Evolutionary conservation across 306 rosid genomes (phyloP), one percentile per base, ranked within the genome.

Genomic region (Glycine tomentella): DNA sequence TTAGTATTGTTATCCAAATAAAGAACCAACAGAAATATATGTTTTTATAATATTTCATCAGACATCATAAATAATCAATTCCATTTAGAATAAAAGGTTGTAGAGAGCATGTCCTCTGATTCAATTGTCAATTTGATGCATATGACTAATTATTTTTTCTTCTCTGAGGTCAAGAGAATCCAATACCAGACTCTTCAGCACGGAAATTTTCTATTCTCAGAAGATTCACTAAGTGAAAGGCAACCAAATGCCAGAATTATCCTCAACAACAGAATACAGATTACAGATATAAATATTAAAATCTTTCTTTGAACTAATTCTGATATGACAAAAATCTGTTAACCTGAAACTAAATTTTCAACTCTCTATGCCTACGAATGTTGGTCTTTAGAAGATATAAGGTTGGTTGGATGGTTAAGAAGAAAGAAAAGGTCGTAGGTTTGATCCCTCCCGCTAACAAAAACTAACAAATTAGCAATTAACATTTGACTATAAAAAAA

Each of bases 1-100:
- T 69, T 59, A 87, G 56, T 75, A 44, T 67, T 38, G 44, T 40
- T 40, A 40, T 34, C 4, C 4, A 40, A 40, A 75, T 15, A 53
- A 56, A 38, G 40, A 58, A 64, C 66, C 72, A 62, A 13, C 31
- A 56, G 4, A 59, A 74, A 16, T 38, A 38, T n/a, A n/a, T n/a
- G n/a, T n/a, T n/a, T 45, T 13, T 7, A 59, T 57, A 25, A 9
- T 8, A 36, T 50, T 65, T 48, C 9, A 72, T 46, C 44, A 17
- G 7, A 50, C 57, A 48, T 64, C 15, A 9, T 40, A 71, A 62
- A 48, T 10, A 70, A 44, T 50, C 61, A 55, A 62, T 76, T 46
- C 45, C 34, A 62, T 33, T 56, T 64, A 64, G 69, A 31, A 64
- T 20, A 46, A 40, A 50, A 50, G 16, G 20, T 73, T 15, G 46